These are phyloP conservation scores for Copromyces sp. DNA, from an alignment of 495 filamentous ascomycete genomes.

Conservation along the genomic window DNA sequence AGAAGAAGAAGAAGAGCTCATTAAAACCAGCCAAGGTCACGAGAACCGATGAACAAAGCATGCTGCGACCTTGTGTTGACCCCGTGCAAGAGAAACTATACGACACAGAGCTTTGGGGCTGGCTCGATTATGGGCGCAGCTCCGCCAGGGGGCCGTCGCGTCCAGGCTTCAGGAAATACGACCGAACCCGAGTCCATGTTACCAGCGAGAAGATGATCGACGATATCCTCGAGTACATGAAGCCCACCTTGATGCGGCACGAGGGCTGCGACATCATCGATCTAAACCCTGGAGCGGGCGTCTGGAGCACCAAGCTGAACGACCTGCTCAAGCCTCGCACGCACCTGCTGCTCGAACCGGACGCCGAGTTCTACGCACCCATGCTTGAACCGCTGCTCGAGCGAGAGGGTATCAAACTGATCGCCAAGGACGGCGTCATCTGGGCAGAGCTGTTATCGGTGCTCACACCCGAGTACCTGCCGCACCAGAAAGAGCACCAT, in stretches of 20 bases:
- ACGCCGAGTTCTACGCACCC: slow-evolving; percentile 38
- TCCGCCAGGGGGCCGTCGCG: background rate
- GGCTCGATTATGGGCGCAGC: background rate
- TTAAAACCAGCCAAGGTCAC: background rate
- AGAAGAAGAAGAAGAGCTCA: background rate
- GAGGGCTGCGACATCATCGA: slow-evolving; percentile 72
- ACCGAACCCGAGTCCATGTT: slow-evolving; percentile 35
- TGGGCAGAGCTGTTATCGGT: slow-evolving; percentile 42
- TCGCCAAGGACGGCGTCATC: slow-evolving; percentile 37
- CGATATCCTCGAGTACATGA: slow-evolving; percentile 30
- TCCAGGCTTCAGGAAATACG: background rate
- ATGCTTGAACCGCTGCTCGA: slow-evolving; percentile 55
- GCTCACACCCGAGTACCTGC: slow-evolving; percentile 34
- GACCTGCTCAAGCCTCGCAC: slow-evolving; percentile 61
- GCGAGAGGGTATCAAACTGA: slow-evolving; percentile 41
- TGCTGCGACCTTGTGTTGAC: background rate
- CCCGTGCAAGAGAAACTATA: background rate
- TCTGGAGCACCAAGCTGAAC: slow-evolving; percentile 69
- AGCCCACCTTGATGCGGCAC: slow-evolving; percentile 46
- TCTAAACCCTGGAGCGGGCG: slow-evolving; percentile 63
- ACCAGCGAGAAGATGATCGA: slow-evolving; percentile 50
- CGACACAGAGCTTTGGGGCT: background rate
- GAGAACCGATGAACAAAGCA: background rate
- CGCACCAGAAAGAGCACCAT: slow-evolving; percentile 33
- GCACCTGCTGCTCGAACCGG: slow-evolving; percentile 71